phyloP scores from a whole-genome alignment of 2,329 filamentous ascomycete genomes.

The Colletotrichum sublineola region DNA sequence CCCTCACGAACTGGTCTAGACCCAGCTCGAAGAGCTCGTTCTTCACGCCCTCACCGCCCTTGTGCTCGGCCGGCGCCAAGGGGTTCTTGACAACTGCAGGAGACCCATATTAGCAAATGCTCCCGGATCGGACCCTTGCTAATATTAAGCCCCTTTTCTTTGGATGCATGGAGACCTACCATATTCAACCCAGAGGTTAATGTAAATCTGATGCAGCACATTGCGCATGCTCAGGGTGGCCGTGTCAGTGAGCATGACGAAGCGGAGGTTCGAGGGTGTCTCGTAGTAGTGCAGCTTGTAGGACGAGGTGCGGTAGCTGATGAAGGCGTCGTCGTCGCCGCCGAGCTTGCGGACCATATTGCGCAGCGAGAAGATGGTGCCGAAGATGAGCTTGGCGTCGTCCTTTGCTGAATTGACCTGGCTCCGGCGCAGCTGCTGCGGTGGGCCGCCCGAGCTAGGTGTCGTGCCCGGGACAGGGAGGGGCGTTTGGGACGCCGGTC shows the following conservation, averaged over 20 bases:
- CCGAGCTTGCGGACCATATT: slow-evolving; percentile 98
- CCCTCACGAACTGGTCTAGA: slow-evolving; percentile 82
- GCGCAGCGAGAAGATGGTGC: slow-evolving; percentile 93
- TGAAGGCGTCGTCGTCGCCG: slow-evolving; percentile 93
- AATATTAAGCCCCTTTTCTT: too few relatives aligned
- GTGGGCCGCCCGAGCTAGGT: slow-evolving; percentile 34
- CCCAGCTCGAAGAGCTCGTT: slow-evolving; percentile 80
- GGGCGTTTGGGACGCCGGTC: slow-evolving; percentile 58
- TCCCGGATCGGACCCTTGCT: background rate
- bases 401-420: slow-evolving; percentile 65
- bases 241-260: slow-evolving; percentile 95
- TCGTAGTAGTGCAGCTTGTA: slow-evolving; percentile 99
- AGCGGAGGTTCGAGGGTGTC: slow-evolving; percentile 94
- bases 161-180: slow-evolving; percentile 63
- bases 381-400: slow-evolving; percentile 97
- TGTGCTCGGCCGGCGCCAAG: slow-evolving; percentile 76
- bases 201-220: slow-evolving; percentile 97
- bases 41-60: slow-evolving; percentile 75
- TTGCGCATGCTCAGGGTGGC: slow-evolving; percentile 91
- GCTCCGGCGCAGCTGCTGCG: slow-evolving; percentile 32
- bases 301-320: slow-evolving; percentile 91
- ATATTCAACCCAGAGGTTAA: slow-evolving; percentile 97
- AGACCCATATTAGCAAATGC: slow-evolving; percentile 40
- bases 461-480: slow-evolving; percentile 51
- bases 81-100: slow-evolving; percentile 77